Conservation (phyloP, 257 asterid species). For the Solanum habrochaites region DNA sequence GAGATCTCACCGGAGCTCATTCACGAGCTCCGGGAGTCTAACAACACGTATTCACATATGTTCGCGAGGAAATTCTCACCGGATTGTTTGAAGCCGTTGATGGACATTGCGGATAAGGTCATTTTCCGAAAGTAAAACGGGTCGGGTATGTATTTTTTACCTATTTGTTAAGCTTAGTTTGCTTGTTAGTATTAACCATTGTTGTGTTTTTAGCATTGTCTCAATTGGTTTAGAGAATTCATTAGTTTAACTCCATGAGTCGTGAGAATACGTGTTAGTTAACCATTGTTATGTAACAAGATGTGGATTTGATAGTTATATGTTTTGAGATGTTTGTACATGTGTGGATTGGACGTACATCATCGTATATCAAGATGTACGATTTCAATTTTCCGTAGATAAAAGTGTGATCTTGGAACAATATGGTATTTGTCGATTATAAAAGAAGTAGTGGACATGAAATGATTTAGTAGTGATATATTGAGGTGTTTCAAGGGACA, state of each 20-base stretch:
- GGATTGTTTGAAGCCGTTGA: constrained; percentile 59
- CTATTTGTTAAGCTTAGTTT: not conserved
- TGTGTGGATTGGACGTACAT: not conserved
- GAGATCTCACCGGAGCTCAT: constrained; percentile 48
- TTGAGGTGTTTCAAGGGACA: not conserved
- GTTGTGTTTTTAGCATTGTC: not conserved
- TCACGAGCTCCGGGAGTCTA: constrained; percentile 26
- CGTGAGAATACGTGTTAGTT: not conserved
- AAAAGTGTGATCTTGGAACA: not conserved
- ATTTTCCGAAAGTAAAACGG: constrained; percentile 40
- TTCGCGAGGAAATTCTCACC: constrained; percentile 72
- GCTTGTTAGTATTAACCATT: not conserved
- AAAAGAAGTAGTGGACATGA: not conserved
- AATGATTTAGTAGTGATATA: not conserved
- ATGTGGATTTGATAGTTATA: too few relatives aligned
- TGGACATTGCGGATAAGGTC: constrained; percentile 35
- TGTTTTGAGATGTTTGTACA: not conserved
- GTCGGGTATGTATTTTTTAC: constrained; percentile 21
- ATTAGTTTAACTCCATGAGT: not conserved
- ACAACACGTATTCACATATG: constrained; percentile 38
- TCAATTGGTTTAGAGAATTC: not conserved
- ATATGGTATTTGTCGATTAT: not conserved
- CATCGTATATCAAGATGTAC: not conserved
- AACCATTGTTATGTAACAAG: not conserved
- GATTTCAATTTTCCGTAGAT: not conserved